Evolutionary conservation across 2,329 filamentous ascomycete genomes (phyloP).

Genomic region (Furcasterigmium furcatum): DNA sequence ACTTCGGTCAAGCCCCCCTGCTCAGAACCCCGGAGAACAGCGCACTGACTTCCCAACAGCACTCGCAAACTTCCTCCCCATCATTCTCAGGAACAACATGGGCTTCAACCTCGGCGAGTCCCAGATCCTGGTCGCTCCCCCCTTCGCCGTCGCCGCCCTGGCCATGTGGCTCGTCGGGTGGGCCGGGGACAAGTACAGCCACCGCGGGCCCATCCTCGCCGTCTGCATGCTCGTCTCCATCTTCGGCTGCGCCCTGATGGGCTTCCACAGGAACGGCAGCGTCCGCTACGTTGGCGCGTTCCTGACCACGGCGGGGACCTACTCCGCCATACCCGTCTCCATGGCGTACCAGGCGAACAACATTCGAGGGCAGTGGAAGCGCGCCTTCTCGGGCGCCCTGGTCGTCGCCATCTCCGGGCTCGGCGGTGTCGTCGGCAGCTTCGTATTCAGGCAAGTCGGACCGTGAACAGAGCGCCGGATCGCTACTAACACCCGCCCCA

Average conservation of each 20-base stretch:
- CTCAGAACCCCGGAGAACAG: rapidly evolving
- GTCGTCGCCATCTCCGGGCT: slow-evolving; percentile 11
- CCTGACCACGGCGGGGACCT: slow-evolving; percentile 28
- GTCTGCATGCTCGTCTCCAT: slow-evolving; percentile 56
- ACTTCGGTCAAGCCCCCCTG: slow-evolving; percentile 2
- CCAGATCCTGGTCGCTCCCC: slow-evolving; percentile 55
- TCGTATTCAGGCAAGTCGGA: slow-evolving; percentile 10
- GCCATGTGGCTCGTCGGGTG: slow-evolving; percentile 61
- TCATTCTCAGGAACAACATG: slow-evolving; percentile 42
- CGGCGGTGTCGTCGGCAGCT: slow-evolving; percentile 9
- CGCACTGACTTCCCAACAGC: slow-evolving; percentile 35
- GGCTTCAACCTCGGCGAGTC: slow-evolving; percentile 27
- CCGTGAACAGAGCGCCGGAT: no score
- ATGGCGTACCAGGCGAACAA: slow-evolving; percentile 14
- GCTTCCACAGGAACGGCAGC: slow-evolving; percentile 46
- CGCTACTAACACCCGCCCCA: neutral
- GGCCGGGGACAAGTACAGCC: slow-evolving; percentile 59
- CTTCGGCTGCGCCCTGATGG: slow-evolving; percentile 61
- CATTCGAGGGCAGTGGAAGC: slow-evolving; percentile 12
- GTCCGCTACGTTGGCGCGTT: slow-evolving; percentile 68
- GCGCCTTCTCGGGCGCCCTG: slow-evolving; percentile 11
- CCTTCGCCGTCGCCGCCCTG: slow-evolving; percentile 57
- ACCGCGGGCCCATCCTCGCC: slow-evolving; percentile 66
- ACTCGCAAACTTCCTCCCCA: slow-evolving; percentile 52
- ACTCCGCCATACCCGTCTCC: slow-evolving; percentile 3